phyloP scores from a whole-genome alignment of 2,329 filamentous ascomycete genomes.

The Pseudogymnoascus sp. region DNA sequence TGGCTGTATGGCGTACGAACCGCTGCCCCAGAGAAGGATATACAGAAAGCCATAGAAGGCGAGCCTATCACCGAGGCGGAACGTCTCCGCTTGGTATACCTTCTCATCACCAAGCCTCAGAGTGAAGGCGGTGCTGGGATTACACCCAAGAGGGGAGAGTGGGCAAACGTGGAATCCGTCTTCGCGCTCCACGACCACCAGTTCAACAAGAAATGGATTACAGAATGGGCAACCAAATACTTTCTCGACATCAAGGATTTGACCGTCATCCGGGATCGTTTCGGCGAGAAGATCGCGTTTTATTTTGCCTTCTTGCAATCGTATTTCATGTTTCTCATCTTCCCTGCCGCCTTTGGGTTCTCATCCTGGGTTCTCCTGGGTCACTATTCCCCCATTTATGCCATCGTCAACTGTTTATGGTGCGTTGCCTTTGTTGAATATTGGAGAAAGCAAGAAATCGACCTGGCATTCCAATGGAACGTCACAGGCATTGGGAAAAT shows the following conservation, averaged over 20 bases:
- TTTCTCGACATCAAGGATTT: slow-evolving; percentile 57
- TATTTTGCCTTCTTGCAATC: slow-evolving; percentile 93
- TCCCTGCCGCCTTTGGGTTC: slow-evolving; percentile 71
- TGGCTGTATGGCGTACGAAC: slow-evolving; percentile 86
- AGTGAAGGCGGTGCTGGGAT: slow-evolving; percentile 74
- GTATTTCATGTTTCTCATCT: slow-evolving; percentile 79
- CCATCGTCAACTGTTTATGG: slow-evolving; percentile 73
- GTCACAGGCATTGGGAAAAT: slow-evolving; percentile 77
- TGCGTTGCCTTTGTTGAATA: slow-evolving; percentile 85
- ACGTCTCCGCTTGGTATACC: slow-evolving; percentile 76
- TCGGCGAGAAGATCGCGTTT: slow-evolving; percentile 80
- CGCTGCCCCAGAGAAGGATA: slow-evolving; percentile 65
- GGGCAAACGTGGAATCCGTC: slow-evolving; percentile 63
- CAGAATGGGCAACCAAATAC: slow-evolving; percentile 65
- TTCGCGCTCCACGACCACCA: slow-evolving; percentile 72
- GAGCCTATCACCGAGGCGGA: slow-evolving; percentile 84
- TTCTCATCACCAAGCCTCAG: slow-evolving; percentile 66
- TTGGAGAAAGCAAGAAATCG: slow-evolving; percentile 89
- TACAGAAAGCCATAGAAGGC: slow-evolving; percentile 55
- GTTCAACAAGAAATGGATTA: slow-evolving; percentile 70
- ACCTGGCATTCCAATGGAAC: slow-evolving; percentile 80
- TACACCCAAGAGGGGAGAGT: slow-evolving; percentile 57
- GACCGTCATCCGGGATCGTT: slow-evolving; percentile 66
- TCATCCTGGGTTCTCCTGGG: slow-evolving; percentile 75
- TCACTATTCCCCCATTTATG: slow-evolving; percentile 75